Evolutionary conservation across 1,139 yeast species (phyloP), one percentile per base, ranked within the genome.

Genomic region (Suhomyces ambrosiae): DNA sequence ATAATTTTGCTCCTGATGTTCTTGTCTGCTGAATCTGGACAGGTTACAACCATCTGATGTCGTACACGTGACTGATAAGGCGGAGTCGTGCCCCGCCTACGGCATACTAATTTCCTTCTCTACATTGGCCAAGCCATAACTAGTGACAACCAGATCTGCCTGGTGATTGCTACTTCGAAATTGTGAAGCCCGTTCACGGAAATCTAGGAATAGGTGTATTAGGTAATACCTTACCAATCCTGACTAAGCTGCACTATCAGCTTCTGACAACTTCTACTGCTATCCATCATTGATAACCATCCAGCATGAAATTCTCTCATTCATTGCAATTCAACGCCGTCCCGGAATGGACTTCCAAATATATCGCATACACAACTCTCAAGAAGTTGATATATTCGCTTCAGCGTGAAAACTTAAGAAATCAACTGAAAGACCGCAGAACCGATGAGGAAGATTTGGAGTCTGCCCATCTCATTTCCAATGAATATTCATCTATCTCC

Each of bases 331-430:
- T 82, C 51, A 82, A 82, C 53, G 83, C 87, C 30, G 88, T 82
- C 7, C 88, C 89, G 3, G 88, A 82, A 58, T 82, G 89, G 89
- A 77, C 82, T 39, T 80, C 80, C 31, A 78, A 79, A 55, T 82
- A 82, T 52, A 68, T 82, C 49, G 80, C 84, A 38, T 82, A 82
- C 53, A 74, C 82, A 11, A 76, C 80, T 4, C 62, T 82, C 46
- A 82, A 82, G 55, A 80, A 81, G 55, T 62, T 78, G 33, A 78
- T 81, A 23, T 82, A 82, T 52, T 71, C 82, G n/a, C 63, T 82
- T 22, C 87, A 82, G 54, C 68, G 85, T 35, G 79, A 78, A 41
- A 68, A 71, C 24, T 55, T 80, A 34, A 59, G 72, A 22, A 56
- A 59, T 13, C 33, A 30, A 23, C 40, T 29, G 33, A 23, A 25